Evolutionary conservation across 768 basidiomycete species (phyloP), one percentile per base, ranked within the genome.

Genomic region (Auricularia sp.): DNA sequence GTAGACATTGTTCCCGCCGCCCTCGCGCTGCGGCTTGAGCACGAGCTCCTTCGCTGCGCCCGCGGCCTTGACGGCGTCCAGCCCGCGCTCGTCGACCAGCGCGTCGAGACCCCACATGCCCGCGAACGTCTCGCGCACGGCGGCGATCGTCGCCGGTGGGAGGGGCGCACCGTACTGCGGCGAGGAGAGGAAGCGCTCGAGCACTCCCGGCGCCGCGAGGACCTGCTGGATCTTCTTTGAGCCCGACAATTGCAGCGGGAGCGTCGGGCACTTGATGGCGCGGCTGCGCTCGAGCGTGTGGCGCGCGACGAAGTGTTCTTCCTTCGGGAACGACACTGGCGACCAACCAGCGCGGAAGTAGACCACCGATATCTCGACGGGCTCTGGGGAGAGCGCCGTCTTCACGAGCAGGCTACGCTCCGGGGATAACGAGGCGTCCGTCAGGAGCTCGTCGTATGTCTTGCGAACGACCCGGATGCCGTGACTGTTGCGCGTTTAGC

Each of bases 1-100:
- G 76, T 98, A 98, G 33, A 98, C 82, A 70, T 99, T 99, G 70
- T 98, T 97, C 7, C 96, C 96, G 0, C 96, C 96, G 1, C 96
- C 96, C 77, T 99, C 96, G n/a, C 95, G 83, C 73, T 98, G 96
- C 0, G 96, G 96, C 74, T 99, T 99, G 60, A 99, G 81, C 2
- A 98, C 96, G 34, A 93, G 83, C 5, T 79, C 76, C 5, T 75
- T 72, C 0, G 86, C 80, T 0, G 91, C 90, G 56, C 80, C 77
- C 33, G 70, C 68, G n/a, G 86, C 78, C 1, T 79, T 83, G 5
- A 83, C 82, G 56, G 74, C 72, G 1, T 75, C 77, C 0, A 68
- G 61, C 21, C 36, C 54, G 14, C 74, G 73, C 21, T 67, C 69
- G 23, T 77, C 74, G 14, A 69, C 71, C 60, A 82, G 74, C 35